Conservation (phyloP, 495 filamentous ascomycete species). For the Filosporella fistucella region DNA sequence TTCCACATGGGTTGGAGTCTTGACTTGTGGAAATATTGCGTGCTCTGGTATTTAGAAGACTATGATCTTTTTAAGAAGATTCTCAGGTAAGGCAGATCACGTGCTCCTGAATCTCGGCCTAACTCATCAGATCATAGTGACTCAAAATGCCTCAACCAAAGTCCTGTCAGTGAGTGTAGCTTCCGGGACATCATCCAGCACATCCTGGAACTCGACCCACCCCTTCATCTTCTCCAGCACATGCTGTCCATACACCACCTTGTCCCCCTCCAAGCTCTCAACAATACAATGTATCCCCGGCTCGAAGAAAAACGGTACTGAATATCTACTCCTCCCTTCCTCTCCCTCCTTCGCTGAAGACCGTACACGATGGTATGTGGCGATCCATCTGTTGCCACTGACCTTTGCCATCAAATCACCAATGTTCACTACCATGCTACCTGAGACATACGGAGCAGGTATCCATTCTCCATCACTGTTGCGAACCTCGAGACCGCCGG, state of each 20-base stretch:
- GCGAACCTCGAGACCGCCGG: slow-evolving; percentile 43
- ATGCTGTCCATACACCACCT: slow-evolving; percentile 39
- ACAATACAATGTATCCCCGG: slow-evolving; percentile 38
- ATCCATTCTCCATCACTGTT: slow-evolving; percentile 40
- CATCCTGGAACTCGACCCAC: slow-evolving; percentile 40
- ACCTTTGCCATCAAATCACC: slow-evolving; percentile 42
- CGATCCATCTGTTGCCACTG: slow-evolving; percentile 38
- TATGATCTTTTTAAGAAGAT: background rate
- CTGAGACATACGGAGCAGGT: slow-evolving; percentile 36
- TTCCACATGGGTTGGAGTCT: too few relatives aligned
- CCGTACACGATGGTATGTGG: slow-evolving; percentile 41
- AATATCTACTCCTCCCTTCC: slow-evolving; percentile 32
- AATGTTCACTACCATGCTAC: slow-evolving; percentile 44
- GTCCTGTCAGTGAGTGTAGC: background rate
- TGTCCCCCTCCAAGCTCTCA: slow-evolving; percentile 27
- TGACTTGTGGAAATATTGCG: too few relatives aligned
- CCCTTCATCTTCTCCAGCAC: slow-evolving; percentile 41
- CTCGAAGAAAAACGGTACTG: slow-evolving; percentile 48
- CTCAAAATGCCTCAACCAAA: background rate
- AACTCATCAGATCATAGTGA: background rate
- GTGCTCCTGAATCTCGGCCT: background rate
- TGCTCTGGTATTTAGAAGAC: too few relatives aligned
- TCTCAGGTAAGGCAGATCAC: too few relatives aligned
- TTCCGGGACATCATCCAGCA: background rate
- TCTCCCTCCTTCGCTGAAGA: slow-evolving; percentile 7